phyloP scores from a whole-genome alignment of 768 basidiomycete genomes.

The Phylloporus arenicola region DNA sequence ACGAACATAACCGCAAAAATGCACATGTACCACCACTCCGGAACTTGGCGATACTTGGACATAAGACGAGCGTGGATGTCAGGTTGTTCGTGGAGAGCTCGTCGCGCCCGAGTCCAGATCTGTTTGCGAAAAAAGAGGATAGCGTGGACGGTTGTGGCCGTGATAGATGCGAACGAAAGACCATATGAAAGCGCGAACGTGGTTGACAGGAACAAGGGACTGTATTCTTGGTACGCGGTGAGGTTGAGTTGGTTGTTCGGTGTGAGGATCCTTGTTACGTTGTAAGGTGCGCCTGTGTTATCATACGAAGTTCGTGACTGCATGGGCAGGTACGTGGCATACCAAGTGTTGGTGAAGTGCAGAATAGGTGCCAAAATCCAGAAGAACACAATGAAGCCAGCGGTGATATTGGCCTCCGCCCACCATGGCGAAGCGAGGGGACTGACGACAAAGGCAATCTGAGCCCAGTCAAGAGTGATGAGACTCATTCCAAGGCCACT shows the following conservation, averaged over 20 bases:
- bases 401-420: slow-evolving; percentile 36
- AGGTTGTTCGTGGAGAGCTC: slow-evolving; percentile 48
- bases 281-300: slow-evolving; percentile 37
- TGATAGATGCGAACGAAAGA: slow-evolving; percentile 41
- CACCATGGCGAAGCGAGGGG: slow-evolving; percentile 32
- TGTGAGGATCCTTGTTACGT: slow-evolving; percentile 37
- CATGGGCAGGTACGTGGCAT: slow-evolving; percentile 36
- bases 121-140: slow-evolving; percentile 55
- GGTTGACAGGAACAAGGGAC: slow-evolving; percentile 41
- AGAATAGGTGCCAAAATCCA: slow-evolving; percentile 28
- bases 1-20: slow-evolving; percentile 47
- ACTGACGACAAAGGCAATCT: slow-evolving; percentile 57
- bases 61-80: slow-evolving; percentile 61
- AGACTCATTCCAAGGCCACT: slow-evolving; percentile 62
- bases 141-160: slow-evolving; percentile 36
- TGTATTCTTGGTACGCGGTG: slow-evolving; percentile 33
- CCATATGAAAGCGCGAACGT: slow-evolving; percentile 52
- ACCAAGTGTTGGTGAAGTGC: slow-evolving; percentile 35
- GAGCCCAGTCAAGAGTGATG: slow-evolving; percentile 78
- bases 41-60: slow-evolving; percentile 52
- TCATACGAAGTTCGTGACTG: slow-evolving; percentile 39
- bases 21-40: slow-evolving; percentile 54
- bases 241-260: slow-evolving; percentile 28
- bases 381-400: slow-evolving; percentile 34
- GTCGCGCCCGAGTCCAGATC: slow-evolving; percentile 46